phyloP scores from a whole-genome alignment of 352 stramenopile genomes.

The Hyaloperonospora arabidopsidis region DNA sequence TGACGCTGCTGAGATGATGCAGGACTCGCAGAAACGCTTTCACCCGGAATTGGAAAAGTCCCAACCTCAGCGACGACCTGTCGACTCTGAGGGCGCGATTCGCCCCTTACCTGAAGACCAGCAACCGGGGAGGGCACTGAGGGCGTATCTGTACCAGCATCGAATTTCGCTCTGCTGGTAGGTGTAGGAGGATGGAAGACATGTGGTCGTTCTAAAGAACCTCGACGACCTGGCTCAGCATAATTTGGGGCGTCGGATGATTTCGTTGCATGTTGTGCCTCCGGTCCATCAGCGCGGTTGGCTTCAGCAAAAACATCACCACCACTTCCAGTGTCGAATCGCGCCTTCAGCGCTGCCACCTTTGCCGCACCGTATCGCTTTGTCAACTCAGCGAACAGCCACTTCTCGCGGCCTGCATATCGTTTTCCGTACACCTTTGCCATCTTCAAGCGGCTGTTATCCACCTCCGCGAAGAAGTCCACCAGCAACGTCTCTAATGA shows the following conservation, averaged over 20 bases:
- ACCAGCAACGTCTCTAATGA: constrained; percentile 49
- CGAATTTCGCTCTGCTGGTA: constrained; percentile 13
- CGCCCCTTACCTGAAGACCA: constrained; percentile 3
- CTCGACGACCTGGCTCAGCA: constrained; percentile 17
- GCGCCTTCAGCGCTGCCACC: constrained; percentile 32
- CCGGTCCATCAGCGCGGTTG: constrained; percentile 1
- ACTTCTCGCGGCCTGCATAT: constrained; percentile 61
- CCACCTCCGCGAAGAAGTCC: constrained; percentile 56
- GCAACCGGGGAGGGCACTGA: constrained; percentile 1
- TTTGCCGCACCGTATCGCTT: constrained; percentile 52
- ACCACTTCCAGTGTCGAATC: constrained; percentile 17
- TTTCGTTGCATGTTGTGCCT: constrained; percentile 7
- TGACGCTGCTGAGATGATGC: constrained; percentile 6
- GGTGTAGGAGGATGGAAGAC: constrained; percentile 24
- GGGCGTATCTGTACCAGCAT: constrained; percentile 1
- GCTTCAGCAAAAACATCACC: background rate
- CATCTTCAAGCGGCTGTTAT: constrained; percentile 55
- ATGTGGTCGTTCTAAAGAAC: constrained; percentile 24
- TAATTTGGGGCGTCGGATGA: constrained; percentile 3
- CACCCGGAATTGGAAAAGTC: background rate
- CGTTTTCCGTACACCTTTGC: constrained; percentile 54
- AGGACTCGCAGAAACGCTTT: background rate
- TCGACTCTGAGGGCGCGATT: background rate
- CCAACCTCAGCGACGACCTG: constrained; percentile 3
- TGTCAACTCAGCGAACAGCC: constrained; percentile 54